A percentile compares a stretch with the other conserved stretches of the same genome.
These are phyloP conservation scores for Hirsutella thompsonii DNA, from an alignment of 2,329 filamentous ascomycete genomes.

Conservation along the genomic window DNA sequence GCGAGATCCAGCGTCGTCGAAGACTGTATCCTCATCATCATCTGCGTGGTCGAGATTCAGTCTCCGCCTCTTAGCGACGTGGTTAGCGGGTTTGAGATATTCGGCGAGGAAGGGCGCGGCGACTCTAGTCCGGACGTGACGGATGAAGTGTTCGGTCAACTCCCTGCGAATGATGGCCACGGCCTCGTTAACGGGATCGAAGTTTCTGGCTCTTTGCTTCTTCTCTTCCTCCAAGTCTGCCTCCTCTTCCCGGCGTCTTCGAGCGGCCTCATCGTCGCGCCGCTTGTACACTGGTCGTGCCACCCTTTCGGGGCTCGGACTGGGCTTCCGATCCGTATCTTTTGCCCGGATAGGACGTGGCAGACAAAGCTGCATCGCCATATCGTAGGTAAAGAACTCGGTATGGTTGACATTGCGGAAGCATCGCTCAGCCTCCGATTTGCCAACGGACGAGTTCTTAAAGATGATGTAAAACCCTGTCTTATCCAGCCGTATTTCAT, in stretches of 20 bases:
- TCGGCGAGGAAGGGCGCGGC: slow-evolving; percentile 70
- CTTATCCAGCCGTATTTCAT: slow-evolving; percentile 70
- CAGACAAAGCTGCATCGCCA: slow-evolving; percentile 71
- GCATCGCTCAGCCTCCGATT: slow-evolving; percentile 71
- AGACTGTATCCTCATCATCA: slow-evolving; percentile 33
- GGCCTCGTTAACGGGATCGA: slow-evolving; percentile 83
- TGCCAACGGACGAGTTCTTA: slow-evolving; percentile 60
- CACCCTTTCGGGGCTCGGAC: slow-evolving; percentile 19
- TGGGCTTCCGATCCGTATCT: slow-evolving; percentile 17
- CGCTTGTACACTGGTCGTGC: slow-evolving; percentile 18
- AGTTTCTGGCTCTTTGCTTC: slow-evolving; percentile 69
- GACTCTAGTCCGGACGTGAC: slow-evolving; percentile 79
- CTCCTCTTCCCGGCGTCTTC: slow-evolving; percentile 58
- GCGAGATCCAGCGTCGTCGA: slow-evolving; percentile 46
- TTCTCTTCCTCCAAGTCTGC: slow-evolving; percentile 84
- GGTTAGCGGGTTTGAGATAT: slow-evolving; percentile 71
- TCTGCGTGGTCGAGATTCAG: slow-evolving; percentile 63
- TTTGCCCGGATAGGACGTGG: slow-evolving; percentile 14
- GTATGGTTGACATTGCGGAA: slow-evolving; percentile 67
- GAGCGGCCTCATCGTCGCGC: slow-evolving; percentile 53
- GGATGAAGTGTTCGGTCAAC: slow-evolving; percentile 73
- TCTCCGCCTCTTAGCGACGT: slow-evolving; percentile 65
- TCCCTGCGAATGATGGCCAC: slow-evolving; percentile 67
- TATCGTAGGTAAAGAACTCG: slow-evolving; percentile 78
- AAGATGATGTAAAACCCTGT: slow-evolving; percentile 92